Evolutionary conservation across 768 basidiomycete species (phyloP).

Genomic region (Russula sp.): DNA sequence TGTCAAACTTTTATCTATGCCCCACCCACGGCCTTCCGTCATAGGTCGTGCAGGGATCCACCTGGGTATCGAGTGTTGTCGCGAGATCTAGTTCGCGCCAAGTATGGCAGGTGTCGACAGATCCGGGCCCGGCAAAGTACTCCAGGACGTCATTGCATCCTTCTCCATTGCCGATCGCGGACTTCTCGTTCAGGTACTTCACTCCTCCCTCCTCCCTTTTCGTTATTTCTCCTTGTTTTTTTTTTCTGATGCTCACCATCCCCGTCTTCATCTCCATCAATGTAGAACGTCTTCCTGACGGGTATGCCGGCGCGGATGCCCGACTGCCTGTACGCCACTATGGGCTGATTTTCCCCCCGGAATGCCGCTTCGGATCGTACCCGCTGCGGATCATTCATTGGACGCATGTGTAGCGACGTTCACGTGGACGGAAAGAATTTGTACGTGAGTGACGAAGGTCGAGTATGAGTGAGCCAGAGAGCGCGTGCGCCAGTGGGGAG

Average conservation of each 20-base stretch:
- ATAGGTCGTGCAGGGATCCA: conserved; percentile 70
- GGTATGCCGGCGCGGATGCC: conserved; percentile 74
- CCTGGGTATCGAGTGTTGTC: conserved; percentile 82
- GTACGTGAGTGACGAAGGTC: conserved; percentile 49
- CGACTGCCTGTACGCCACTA: conserved; percentile 58
- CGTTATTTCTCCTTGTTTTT: too few species aligned
- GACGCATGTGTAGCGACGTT: conserved; percentile 91
- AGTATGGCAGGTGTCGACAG: conserved; percentile 58
- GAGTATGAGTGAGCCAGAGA: conserved; percentile 93
- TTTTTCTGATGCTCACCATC: background rate
- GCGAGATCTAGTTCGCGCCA: conserved; percentile 81
- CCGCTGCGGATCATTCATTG: conserved; percentile 55
- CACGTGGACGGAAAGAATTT: conserved; percentile 50
- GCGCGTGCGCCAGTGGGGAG: conserved; percentile 84
- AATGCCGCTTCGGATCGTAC: conserved; percentile 60
- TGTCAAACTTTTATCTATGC: background rate
- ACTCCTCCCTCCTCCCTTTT: background rate
- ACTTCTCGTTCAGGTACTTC: conserved; percentile 62
- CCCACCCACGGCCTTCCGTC: conserved; percentile 47
- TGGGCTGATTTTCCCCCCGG: conserved; percentile 84
- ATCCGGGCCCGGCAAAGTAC: conserved; percentile 88
- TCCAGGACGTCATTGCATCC: conserved; percentile 75
- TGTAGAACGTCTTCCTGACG: conserved; percentile 83
- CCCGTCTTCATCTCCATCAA: background rate
- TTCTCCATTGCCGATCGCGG: conserved; percentile 63